Conservation (phyloP, 495 filamentous ascomycete species). For the Penicillium silybi region DNA sequence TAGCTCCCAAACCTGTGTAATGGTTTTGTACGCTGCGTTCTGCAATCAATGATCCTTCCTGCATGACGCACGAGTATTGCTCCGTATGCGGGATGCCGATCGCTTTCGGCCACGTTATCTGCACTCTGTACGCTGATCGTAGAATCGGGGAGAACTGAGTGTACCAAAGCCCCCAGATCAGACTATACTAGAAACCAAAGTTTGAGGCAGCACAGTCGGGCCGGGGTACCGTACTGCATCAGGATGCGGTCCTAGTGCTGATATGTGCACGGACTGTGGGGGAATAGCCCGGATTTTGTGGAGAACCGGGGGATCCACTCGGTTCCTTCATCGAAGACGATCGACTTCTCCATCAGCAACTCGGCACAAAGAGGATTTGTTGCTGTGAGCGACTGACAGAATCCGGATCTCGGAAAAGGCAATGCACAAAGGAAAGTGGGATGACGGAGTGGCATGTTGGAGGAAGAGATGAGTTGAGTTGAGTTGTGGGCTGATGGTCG, state of each 20-base stretch:
- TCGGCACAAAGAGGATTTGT: background rate
- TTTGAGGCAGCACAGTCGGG: background rate
- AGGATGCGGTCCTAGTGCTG: background rate
- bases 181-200: background rate
- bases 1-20: background rate
- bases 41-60: background rate
- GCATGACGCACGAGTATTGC: background rate
- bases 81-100: background rate
- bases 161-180: background rate
- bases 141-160: background rate
- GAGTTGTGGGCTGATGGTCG: slow-evolving; percentile 1
- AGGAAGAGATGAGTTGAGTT: background rate
- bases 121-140: background rate
- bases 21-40: background rate
- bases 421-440: background rate
- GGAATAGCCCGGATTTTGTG: background rate
- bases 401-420: background rate
- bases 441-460: background rate
- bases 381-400: background rate
- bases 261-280: background rate
- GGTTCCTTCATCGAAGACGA: background rate
- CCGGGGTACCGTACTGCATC: background rate
- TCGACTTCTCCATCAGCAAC: background rate
- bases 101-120: background rate
- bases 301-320: background rate